phyloP scores from a whole-genome alignment of 345 rosid species.

The Salix suchowensis region DNA sequence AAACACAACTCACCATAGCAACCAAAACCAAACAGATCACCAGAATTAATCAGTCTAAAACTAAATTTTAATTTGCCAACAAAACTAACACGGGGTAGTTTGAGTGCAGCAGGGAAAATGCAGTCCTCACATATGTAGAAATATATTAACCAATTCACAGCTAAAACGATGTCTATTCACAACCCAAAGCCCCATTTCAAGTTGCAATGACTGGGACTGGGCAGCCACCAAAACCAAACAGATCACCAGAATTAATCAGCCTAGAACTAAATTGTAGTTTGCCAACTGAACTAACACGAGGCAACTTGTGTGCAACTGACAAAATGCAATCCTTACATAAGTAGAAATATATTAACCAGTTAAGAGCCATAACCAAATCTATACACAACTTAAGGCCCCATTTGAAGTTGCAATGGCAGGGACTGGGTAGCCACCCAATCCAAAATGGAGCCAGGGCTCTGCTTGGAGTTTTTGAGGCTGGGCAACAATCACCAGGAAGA shows the following conservation, averaged over 20 bases:
- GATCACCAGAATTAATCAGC: not conserved
- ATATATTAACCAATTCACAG: no score
- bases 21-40: not conserved
- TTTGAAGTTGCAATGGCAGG: not conserved
- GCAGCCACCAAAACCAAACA: not conserved
- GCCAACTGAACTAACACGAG: not conserved
- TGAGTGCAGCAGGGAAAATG: no score
- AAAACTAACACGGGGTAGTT: not conserved
- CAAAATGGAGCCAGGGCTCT: not conserved
- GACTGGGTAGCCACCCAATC: not conserved
- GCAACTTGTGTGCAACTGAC: no score
- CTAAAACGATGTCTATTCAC: not conserved
- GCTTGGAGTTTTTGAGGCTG: not conserved
- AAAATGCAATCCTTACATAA: no score
- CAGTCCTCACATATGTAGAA: no score
- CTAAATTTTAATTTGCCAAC: not conserved
- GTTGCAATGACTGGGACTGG: not conserved
- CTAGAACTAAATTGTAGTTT: not conserved
- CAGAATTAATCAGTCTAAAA: not conserved
- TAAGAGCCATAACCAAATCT: not conserved
- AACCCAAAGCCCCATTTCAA: not conserved
- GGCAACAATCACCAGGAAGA: not conserved
- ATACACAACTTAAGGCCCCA: not conserved
- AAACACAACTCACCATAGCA: not conserved
- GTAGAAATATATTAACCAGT: no score